phyloP scores from a whole-genome alignment of 345 rosid genomes.

The Salix suchowensis region DNA sequence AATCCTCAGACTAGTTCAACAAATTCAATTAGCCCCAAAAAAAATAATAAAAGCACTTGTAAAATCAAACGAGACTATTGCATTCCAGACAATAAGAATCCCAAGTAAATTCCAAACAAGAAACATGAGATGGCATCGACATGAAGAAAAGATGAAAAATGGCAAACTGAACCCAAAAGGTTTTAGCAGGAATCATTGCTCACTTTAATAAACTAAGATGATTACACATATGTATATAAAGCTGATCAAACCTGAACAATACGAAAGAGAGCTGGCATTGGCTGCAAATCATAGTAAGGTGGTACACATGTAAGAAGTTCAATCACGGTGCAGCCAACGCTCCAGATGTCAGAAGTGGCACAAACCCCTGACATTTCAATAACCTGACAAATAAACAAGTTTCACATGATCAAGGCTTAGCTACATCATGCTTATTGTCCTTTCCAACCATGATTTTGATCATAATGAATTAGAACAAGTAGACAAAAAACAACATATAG shows the following conservation, averaged over 20 bases:
- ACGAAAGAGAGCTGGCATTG: constrained; percentile 96
- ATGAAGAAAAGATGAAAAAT: not conserved
- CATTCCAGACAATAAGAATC: not conserved
- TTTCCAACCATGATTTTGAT: not conserved
- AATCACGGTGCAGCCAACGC: constrained; percentile 99
- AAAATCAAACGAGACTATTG: constrained; percentile 1
- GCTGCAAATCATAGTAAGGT: constrained; percentile 96
- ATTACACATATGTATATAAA: not conserved
- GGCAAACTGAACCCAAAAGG: not conserved
- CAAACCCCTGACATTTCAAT: constrained; percentile 99
- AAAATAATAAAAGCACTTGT: not conserved
- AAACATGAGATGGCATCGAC: constrained; percentile 1
- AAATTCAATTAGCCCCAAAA: not conserved
- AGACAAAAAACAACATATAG: not conserved
- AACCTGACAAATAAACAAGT: constrained; percentile 55
- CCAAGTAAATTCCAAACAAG: not conserved
- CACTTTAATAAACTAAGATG: not conserved
- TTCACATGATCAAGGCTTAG: constrained; percentile 10
- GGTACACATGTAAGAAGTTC: constrained; percentile 97
- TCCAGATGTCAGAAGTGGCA: constrained; percentile 99
- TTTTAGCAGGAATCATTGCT: constrained; percentile 4
- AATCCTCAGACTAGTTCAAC: not conserved
- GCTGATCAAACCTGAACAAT: constrained; percentile 80
- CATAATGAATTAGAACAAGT: not conserved
- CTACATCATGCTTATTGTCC: not conserved